Percentiles rank a stretch among this genome's conserved stretches.
Conservation (phyloP, 2,329 filamentous ascomycete species). For the Aspergillus proliferans region DNA sequence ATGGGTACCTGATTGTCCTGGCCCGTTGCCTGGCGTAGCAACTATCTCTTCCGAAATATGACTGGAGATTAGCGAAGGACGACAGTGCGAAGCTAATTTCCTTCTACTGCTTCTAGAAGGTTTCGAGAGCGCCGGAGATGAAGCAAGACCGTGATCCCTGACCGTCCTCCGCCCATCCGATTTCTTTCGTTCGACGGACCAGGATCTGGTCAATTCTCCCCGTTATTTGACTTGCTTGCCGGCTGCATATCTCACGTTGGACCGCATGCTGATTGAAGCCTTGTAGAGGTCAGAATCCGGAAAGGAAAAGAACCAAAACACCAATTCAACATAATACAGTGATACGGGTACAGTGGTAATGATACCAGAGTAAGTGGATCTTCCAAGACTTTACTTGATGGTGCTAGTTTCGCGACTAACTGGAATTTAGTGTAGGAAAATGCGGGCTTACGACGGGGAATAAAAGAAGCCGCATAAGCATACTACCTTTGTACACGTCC, state of each 20-base stretch:
- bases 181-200: slow-evolving; percentile 3
- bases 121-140: background rate
- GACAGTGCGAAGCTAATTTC: slow-evolving; percentile 25
- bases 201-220: slow-evolving; percentile 4
- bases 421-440: slow-evolving; percentile 4
- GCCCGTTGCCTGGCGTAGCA: slow-evolving; percentile 8
- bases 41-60: slow-evolving; percentile 16
- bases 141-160: background rate
- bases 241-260: slow-evolving; percentile 10
- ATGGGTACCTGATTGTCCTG: slow-evolving; percentile 4
- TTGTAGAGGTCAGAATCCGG: background rate
- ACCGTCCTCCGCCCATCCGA: background rate
- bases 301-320: background rate
- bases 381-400: background rate
- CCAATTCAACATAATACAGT: background rate
- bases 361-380: too few species aligned
- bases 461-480: background rate
- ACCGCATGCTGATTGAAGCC: slow-evolving; percentile 9
- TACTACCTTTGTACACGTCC: background rate
- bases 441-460: slow-evolving; percentile 1
- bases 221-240: background rate
- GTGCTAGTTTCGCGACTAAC: slow-evolving; percentile 10
- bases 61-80: slow-evolving; percentile 17
- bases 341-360: too few species aligned
- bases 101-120: slow-evolving; percentile 19